These are phyloP conservation scores for Thielaviopsis cerberus DNA, from an alignment of 2,329 filamentous ascomycete genomes.

Conservation along the genomic window DNA sequence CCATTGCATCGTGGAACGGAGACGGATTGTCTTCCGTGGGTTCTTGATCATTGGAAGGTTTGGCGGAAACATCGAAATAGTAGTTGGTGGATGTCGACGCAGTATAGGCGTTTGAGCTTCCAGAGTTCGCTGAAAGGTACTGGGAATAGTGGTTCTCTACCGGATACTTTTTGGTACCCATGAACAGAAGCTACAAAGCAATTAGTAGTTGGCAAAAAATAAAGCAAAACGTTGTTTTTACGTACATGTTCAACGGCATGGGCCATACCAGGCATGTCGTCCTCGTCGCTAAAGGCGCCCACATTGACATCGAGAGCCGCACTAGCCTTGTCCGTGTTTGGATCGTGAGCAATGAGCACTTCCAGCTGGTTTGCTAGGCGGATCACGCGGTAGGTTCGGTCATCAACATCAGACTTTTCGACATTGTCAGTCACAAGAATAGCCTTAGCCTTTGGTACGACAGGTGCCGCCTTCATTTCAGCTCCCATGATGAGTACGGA, in stretches of 20 bases:
- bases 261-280: conserved; percentile 83
- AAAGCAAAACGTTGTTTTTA: too few relatives aligned
- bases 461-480: neutral
- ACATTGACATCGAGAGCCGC: conserved; percentile 91
- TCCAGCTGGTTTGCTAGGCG: conserved; percentile 73
- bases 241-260: conserved; percentile 81
- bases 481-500: neutral
- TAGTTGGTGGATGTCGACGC: conserved; percentile 89
- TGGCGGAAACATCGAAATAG: conserved; percentile 86
- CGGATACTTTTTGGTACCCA: conserved; percentile 97
- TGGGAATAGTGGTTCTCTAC: conserved; percentile 90
- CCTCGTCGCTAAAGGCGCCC: conserved; percentile 81
- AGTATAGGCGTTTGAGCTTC: conserved; percentile 88
- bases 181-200: conserved; percentile 53
- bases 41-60: conserved; percentile 42
- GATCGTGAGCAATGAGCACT: conserved; percentile 79
- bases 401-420: conserved; percentile 70
- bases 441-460: neutral
- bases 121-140: conserved; percentile 77
- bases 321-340: conserved; percentile 89
- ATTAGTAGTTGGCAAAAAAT: too few relatives aligned
- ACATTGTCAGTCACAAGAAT: conserved; percentile 44
- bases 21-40: conserved; percentile 37
- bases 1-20: conserved; percentile 59
- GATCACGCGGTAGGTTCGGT: conserved; percentile 75